Base-by-base conservation (phyloP, 805 yeast species). In the Candida insectalens region DNA sequence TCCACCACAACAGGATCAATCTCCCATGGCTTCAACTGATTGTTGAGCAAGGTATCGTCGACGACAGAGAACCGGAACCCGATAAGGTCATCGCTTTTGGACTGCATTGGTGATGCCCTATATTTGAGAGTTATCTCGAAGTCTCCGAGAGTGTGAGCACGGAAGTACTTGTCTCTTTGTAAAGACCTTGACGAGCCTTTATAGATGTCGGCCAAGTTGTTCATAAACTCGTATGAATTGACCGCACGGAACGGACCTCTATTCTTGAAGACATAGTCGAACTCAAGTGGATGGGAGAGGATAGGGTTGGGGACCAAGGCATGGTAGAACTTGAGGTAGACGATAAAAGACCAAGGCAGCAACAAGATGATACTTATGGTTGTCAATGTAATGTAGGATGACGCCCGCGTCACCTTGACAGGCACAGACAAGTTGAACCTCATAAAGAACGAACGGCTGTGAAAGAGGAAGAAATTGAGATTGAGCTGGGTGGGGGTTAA, bases 291-390 rank as follows among this genome's bases (percentile, higher is more conserved):
- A 10, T 37, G 40, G 19, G 33, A 33, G 10, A 45, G 27, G 4
- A 46, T 19, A 1, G 50, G 47, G 3, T 40, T 32, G 1, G 63
- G 62, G 7, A 59, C 42, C 14, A 59, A 38, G 32, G 40, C 39
- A 23, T 46, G 43, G 44, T 55, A 50, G 38, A 58, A 57, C 36
- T 46, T 47, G 27, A 53, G 29, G 38, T 50, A 57, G 14, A 60
- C 37, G 9, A 57, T 25, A 6, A 55, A 26, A 2, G 63, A 57
- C 41, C 55, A 45, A 5, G 63, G 63, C 6, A 57, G 34, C 12
- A 59, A 46, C 8, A 47, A 19, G n/a, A 44, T 32, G 3, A 53
- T 30, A 4, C 57, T 35, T 5, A 39, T 23, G 12, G 26, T 16
- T 10, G 43, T 26, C 17, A 43, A 28, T 1, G 35, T 15, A 7